Evolutionary conservation across 106 monocot species (phyloP).

Genomic region (Phalaenopsis aphrodite): DNA sequence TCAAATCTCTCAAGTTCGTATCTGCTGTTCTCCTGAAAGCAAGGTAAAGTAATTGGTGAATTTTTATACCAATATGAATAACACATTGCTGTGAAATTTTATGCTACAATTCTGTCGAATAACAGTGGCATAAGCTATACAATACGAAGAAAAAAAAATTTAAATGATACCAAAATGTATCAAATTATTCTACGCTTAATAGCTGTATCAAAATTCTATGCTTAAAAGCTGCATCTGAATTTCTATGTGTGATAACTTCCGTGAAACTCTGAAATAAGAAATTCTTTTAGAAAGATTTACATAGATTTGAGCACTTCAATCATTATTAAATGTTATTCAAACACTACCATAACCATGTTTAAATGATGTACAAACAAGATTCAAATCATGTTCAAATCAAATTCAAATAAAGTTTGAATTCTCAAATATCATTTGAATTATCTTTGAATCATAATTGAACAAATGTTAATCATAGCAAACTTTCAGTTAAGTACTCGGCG

Average conservation of each 20-base stretch:
- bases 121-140: background rate
- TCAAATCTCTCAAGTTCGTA: constrained; percentile 72
- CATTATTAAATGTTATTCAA: too few relatives aligned
- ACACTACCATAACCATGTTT: too few relatives aligned
- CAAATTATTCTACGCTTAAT: background rate
- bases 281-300: too few relatives aligned
- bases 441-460: too few relatives aligned
- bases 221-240: background rate
- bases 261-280: background rate
- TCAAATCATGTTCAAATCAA: too few relatives aligned
- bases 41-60: background rate
- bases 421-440: too few relatives aligned
- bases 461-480: too few relatives aligned
- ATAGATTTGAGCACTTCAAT: too few relatives aligned
- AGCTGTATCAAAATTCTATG: background rate
- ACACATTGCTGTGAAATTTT: background rate
- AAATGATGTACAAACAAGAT: too few relatives aligned
- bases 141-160: background rate
- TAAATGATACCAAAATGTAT: background rate
- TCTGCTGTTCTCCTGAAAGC: constrained; percentile 66
- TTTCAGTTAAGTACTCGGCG: too few relatives aligned
- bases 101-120: background rate
- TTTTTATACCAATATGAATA: background rate
- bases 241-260: background rate
- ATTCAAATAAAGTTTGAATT: too few relatives aligned